Percentiles rank a stretch among this genome's conserved stretches.
phyloP scores from a whole-genome alignment of 2,329 filamentous ascomycete genomes.

The Paecilomyces sp. region DNA sequence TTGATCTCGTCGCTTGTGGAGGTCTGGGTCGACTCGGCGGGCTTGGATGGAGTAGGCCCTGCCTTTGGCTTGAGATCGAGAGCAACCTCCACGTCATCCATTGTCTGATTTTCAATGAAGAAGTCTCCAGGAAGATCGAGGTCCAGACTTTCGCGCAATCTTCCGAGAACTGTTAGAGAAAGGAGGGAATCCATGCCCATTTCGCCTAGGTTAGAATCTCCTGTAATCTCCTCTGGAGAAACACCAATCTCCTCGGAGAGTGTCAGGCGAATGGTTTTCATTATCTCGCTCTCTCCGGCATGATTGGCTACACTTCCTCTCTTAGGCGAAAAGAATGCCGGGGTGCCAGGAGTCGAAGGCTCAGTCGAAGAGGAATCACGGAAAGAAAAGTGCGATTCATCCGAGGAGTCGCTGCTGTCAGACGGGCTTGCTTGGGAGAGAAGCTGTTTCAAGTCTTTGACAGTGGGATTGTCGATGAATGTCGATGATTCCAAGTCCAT shows the following conservation, averaged over 20 bases:
- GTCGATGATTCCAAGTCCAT: constrained; percentile 53
- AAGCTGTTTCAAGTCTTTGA: constrained; percentile 54
- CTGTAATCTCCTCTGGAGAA: constrained; percentile 31
- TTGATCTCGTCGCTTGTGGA: constrained; percentile 17
- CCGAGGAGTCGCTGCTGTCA: constrained; percentile 22
- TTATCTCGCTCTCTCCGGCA: constrained; percentile 22
- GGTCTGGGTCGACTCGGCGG: constrained; percentile 13
- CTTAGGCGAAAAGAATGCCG: constrained; percentile 20
- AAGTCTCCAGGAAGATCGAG: constrained; percentile 37
- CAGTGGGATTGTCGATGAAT: constrained; percentile 54
- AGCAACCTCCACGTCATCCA: constrained; percentile 31
- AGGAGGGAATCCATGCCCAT: constrained; percentile 42
- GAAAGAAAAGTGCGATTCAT: constrained; percentile 22
- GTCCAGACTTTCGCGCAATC: constrained; percentile 36
- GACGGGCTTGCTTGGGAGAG: constrained; percentile 32
- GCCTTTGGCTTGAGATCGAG: constrained; percentile 32
- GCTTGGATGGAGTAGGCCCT: constrained; percentile 6
- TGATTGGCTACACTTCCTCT: constrained; percentile 17
- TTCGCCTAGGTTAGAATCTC: constrained; percentile 32
- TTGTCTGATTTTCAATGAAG: constrained; percentile 36
- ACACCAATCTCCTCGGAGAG: constrained; percentile 40
- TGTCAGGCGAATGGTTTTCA: constrained; percentile 33
- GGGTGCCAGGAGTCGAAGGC: constrained; percentile 25
- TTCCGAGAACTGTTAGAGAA: constrained; percentile 38
- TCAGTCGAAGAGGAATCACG: constrained; percentile 21